Conservation (phyloP, 1,284 basidiomycete species). For the Leccinum proliferum region DNA sequence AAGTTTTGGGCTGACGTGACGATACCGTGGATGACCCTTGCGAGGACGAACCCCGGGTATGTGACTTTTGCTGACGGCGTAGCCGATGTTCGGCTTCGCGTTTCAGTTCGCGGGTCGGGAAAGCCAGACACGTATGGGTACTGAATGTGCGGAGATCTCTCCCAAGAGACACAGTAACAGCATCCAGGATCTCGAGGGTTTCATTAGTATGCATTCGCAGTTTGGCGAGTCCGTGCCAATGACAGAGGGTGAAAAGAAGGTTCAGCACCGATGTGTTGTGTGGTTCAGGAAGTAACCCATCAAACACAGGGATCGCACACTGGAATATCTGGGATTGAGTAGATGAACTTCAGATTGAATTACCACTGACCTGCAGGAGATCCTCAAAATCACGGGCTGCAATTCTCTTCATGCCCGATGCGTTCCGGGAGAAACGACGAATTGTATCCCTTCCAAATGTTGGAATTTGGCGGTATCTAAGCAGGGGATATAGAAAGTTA, state of each 20-base stretch:
- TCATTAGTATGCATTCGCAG: neutral
- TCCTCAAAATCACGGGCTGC: constrained; percentile 22
- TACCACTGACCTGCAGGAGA: constrained; percentile 5
- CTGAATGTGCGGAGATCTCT: neutral
- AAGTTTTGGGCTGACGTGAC: constrained; percentile 4
- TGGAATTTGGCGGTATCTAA: neutral
- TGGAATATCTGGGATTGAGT: neutral
- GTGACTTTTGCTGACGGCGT: neutral
- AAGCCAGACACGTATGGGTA: neutral
- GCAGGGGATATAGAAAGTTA: neutral
- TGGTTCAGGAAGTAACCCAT: constrained; percentile 7
- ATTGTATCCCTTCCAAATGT: constrained; percentile 6
- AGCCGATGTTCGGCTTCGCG: neutral
- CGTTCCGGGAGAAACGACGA: neutral
- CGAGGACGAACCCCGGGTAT: neutral
- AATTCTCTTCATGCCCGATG: neutral
- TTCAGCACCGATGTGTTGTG: constrained; percentile 12
- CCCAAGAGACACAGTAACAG: neutral
- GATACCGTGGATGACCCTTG: neutral
- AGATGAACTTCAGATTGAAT: neutral
- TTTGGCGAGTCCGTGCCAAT: constrained; percentile 13
- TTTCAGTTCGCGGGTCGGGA: neutral
- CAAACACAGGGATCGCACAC: constrained; percentile 23
- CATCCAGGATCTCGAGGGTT: constrained; percentile 1
- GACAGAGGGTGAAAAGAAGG: constrained; percentile 5